A percentile compares a stretch with the other conserved stretches of the same genome.
Conservation (phyloP, 2,329 filamentous ascomycete species). For the Gnomoniopsis sp. region DNA sequence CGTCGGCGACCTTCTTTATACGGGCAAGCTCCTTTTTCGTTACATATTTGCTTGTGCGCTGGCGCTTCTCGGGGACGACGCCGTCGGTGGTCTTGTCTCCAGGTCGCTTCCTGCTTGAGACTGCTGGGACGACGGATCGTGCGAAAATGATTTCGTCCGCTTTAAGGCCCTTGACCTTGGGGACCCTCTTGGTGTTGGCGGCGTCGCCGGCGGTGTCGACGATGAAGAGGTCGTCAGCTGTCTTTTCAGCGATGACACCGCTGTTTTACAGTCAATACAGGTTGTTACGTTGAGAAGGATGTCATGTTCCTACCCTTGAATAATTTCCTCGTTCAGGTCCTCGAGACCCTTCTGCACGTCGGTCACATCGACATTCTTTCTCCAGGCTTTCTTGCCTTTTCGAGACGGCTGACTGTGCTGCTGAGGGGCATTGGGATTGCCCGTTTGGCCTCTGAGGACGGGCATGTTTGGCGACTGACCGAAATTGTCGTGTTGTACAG, state of each 20-base stretch:
- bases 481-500: not conserved
- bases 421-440: slow-evolving; percentile 59
- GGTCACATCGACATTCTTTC: slow-evolving; percentile 94
- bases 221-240: slow-evolving; percentile 79
- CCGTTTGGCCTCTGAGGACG: slow-evolving; percentile 45
- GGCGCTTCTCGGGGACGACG: slow-evolving; percentile 69
- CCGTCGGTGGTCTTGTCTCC: slow-evolving; percentile 70
- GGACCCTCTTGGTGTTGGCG: slow-evolving; percentile 59
- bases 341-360: slow-evolving; percentile 81
- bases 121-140: slow-evolving; percentile 76
- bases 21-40: slow-evolving; percentile 79
- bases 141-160: slow-evolving; percentile 87
- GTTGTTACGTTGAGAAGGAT: not conserved
- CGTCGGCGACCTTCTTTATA: slow-evolving; percentile 75
- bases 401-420: slow-evolving; percentile 86
- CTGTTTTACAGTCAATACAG: slow-evolving; percentile 29
- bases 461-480: slow-evolving; percentile 43
- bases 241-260: slow-evolving; percentile 80
- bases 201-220: slow-evolving; percentile 73
- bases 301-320: slow-evolving; percentile 67
- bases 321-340: slow-evolving; percentile 82
- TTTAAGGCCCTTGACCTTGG: slow-evolving; percentile 75
- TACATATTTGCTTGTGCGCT: slow-evolving; percentile 69
- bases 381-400: slow-evolving; percentile 98
- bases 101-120: slow-evolving; percentile 74